Evolutionary conservation across 306 rosid genomes (phyloP), one percentile per base, ranked within the genome.

Genomic region (Oxytropis ochrocephala): DNA sequence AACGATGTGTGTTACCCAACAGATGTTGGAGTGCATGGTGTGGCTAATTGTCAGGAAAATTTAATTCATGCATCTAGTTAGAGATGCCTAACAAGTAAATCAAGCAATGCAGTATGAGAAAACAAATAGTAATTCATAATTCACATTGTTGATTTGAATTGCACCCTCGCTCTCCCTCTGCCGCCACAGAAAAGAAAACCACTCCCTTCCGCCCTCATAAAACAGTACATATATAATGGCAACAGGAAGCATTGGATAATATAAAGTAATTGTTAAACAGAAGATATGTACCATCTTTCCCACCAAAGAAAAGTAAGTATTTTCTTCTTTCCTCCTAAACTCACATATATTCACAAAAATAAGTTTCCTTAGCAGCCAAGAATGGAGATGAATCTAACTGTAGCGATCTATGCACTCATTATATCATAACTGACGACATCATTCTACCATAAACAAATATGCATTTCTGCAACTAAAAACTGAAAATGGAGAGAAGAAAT

Each of bases 321-420:
- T 27, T 2, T 12, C 43, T 50, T 32, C 44, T 43, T 24, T 32
- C 14, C 36, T 10, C 35, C 17, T 59, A 27, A 60, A 35, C 18
- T 13, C 21, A 43, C 21, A 21, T 41, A 48, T 49, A 61, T 67
- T 42, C 19, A 11, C 44, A 32, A 76, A 56, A 64, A 74, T 59
- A 17, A 33, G 66, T 27, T 55, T 66, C 35, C 39, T 5, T 27
- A 36, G 51, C 42, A 35, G 51, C 32, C 51, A 49, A 41, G 43
- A 48, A 14, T 60, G 69, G 46, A 43, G 14, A 64, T 38, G 66
- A 68, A 19, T 67, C 63, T 67, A 30, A 55, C 62, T 27, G 24
- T 47, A 44, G 51, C 27, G 29, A 67, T 58, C 24, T 50, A 48
- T 13, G 46, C 16, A 36, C 67, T 59, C n/a, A 48, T 52, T 17